Conservation (phyloP, 768 basidiomycete species). For the Boletus tylopilopsis region DNA sequence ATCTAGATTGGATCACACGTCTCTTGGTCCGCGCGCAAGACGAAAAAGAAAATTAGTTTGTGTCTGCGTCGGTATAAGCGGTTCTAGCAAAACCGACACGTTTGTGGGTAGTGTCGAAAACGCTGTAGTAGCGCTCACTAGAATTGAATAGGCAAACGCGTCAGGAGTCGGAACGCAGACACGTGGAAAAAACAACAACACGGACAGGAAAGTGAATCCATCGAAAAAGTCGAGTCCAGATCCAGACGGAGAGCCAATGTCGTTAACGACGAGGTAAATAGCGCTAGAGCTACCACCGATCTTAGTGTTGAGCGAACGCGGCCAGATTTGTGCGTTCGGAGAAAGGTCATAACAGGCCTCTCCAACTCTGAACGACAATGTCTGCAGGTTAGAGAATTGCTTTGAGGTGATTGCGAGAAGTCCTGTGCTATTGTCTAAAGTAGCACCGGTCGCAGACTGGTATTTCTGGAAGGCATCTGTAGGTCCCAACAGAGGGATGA, state of each 20-base stretch:
- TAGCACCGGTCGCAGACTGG: slow-evolving; percentile 25
- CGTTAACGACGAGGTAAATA: slow-evolving; percentile 31
- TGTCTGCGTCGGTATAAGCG: no score
- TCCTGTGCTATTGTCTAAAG: slow-evolving; percentile 25
- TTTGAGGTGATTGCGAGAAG: slow-evolving; percentile 25
- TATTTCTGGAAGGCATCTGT: slow-evolving; percentile 28
- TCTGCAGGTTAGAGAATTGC: slow-evolving; percentile 25
- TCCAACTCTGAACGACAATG: slow-evolving; percentile 27
- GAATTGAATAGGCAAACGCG: no score
- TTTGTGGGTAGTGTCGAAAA: no score
- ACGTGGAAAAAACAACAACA: no score
- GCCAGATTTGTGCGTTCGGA: slow-evolving; percentile 34
- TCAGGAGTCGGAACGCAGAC: no score
- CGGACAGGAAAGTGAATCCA: slow-evolving; percentile 18
- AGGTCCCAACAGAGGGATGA: slow-evolving; percentile 7
- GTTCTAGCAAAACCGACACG: no score
- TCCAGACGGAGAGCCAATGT: slow-evolving; percentile 15
- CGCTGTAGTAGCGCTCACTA: no score
- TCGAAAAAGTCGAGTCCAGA: slow-evolving; percentile 23
- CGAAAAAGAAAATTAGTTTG: no score
- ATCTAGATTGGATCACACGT: no score
- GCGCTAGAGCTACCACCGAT: slow-evolving; percentile 24
- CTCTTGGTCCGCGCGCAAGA: no score
- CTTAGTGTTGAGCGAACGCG: slow-evolving; percentile 27
- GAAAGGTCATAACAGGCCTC: slow-evolving; percentile 16